Evolutionary conservation across 805 yeast genomes (phyloP).

Genomic region (Saccharomycopsis sp.): DNA sequence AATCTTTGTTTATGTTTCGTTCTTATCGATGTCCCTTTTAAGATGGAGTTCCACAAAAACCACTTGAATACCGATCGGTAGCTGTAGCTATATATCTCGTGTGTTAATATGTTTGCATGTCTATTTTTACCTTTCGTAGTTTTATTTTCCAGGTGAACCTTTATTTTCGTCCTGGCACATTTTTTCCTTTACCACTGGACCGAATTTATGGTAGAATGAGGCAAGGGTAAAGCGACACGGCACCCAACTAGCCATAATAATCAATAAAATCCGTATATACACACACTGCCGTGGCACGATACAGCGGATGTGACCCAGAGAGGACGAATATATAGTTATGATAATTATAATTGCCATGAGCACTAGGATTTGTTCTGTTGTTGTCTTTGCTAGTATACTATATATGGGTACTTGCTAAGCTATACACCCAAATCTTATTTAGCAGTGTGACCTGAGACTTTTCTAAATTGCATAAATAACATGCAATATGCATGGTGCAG

Average conservation of each 20-base stretch:
- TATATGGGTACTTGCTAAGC: background rate
- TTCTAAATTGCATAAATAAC: background rate
- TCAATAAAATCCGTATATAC: background rate
- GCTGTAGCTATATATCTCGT: too few species aligned
- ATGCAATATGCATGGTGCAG: background rate
- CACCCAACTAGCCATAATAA: too few species aligned
- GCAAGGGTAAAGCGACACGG: background rate
- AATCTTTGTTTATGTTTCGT: background rate
- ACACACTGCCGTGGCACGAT: background rate
- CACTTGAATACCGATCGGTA: too few species aligned
- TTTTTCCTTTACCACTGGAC: background rate
- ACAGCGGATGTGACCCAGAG: background rate
- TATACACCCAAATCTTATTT: background rate
- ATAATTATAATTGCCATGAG: background rate
- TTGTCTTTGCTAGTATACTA: too few species aligned
- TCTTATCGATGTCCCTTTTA: background rate
- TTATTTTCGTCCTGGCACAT: background rate
- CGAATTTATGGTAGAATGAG: background rate
- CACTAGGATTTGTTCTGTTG: background rate
- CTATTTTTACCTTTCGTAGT: too few species aligned
- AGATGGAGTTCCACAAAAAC: background rate
- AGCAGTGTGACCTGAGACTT: background rate
- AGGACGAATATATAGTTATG: too few species aligned
- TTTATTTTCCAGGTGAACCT: background rate
- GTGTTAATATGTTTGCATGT: too few species aligned